phyloP scores from a whole-genome alignment of 441 rosid species.

The Populus tomentosa region DNA sequence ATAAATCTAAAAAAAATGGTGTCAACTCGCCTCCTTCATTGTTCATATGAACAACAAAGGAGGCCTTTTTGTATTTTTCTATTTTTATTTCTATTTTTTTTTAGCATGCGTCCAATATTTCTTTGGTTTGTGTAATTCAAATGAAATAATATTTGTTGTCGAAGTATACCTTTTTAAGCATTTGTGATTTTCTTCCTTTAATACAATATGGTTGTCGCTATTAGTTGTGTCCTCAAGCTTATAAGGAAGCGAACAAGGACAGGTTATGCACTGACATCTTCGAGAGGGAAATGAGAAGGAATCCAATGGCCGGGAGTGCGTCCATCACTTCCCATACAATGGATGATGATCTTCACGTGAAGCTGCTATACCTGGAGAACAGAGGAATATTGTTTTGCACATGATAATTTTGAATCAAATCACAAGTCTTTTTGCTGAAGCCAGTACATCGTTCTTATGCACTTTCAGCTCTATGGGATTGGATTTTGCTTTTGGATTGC shows the following conservation, averaged over 20 bases:
- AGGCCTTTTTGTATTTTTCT: too few relatives aligned
- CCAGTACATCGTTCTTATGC: background rate
- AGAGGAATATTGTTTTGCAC: constrained; percentile 56
- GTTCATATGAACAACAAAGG: too few relatives aligned
- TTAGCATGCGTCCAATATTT: too few relatives aligned
- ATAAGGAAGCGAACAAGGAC: constrained; percentile 57
- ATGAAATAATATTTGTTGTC: background rate
- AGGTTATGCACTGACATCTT: constrained; percentile 73
- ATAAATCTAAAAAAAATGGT: too few relatives aligned
- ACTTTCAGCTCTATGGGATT: background rate
- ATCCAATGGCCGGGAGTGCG: constrained; percentile 42
- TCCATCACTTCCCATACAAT: constrained; percentile 34
- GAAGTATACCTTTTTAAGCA: background rate
- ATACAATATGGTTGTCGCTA: too few relatives aligned
- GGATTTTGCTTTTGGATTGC: background rate
- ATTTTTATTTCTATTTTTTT: too few relatives aligned
- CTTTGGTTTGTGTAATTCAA: too few relatives aligned
- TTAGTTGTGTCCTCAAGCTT: too few relatives aligned
- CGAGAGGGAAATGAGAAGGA: constrained; percentile 71
- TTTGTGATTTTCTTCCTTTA: too few relatives aligned
- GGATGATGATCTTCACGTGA: constrained; percentile 71
- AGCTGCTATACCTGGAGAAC: constrained; percentile 72
- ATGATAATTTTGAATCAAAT: constrained; percentile 1
- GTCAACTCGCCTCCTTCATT: too few relatives aligned
- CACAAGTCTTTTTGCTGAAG: background rate